These are phyloP conservation scores for Aspergillus fructus DNA, from an alignment of 2,329 filamentous ascomycete species.

Conservation along the genomic window DNA sequence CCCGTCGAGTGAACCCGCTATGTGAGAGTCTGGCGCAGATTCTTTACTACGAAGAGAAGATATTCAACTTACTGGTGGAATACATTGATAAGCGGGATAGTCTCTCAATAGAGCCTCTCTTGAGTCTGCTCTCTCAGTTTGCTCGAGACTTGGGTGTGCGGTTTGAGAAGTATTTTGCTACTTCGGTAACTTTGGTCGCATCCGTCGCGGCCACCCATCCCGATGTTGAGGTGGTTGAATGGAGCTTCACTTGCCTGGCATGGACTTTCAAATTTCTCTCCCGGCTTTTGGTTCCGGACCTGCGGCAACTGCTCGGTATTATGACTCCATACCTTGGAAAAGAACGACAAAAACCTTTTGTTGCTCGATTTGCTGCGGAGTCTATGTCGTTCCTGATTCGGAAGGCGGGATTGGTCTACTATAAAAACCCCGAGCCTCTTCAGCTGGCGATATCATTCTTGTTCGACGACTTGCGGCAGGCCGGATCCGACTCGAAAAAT, in stretches of 20 bases:
- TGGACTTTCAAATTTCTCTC: constrained; percentile 98
- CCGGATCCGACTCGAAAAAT: constrained; percentile 32
- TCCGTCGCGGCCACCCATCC: constrained; percentile 74
- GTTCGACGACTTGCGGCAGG: constrained; percentile 61
- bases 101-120: constrained; percentile 77
- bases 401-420: constrained; percentile 77
- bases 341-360: constrained; percentile 76
- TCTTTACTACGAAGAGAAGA: constrained; percentile 81
- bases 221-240: constrained; percentile 89
- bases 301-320: constrained; percentile 79
- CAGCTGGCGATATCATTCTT: constrained; percentile 69
- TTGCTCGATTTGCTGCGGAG: constrained; percentile 90
- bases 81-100: constrained; percentile 77
- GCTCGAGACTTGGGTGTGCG: constrained; percentile 86
- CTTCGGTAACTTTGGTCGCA: constrained; percentile 71
- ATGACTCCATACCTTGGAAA: constrained; percentile 83
- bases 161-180: constrained; percentile 85
- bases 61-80: constrained; percentile 73
- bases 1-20: constrained; percentile 69
- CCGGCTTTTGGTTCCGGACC: constrained; percentile 77
- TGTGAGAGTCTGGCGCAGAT: constrained; percentile 91
- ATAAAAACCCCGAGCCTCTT: constrained; percentile 69
- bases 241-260: constrained; percentile 90
- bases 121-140: constrained; percentile 87
- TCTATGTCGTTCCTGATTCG: constrained; percentile 90